phyloP scores from a whole-genome alignment of 129 eudicot genomes.

The Dittrichia graveolens region DNA sequence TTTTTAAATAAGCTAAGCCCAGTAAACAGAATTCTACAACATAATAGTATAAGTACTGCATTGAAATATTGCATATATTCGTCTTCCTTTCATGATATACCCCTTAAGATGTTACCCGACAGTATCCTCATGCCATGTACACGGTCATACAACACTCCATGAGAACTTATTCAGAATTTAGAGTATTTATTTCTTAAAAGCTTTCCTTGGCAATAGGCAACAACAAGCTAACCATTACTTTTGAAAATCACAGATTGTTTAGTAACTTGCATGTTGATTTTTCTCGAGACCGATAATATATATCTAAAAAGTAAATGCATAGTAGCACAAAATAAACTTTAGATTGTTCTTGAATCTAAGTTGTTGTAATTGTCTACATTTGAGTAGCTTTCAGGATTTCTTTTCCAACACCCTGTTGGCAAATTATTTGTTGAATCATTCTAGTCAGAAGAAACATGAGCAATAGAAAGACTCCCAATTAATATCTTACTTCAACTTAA shows the following conservation, averaged over 20 bases:
- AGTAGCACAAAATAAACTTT: not conserved
- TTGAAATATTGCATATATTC: conserved; percentile 10
- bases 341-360: not conserved
- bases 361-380: not conserved
- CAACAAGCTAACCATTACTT: not conserved
- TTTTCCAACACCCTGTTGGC: not conserved
- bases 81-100: conserved; percentile 20
- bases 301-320: not conserved
- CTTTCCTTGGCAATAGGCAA: not conserved
- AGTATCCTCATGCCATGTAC: conserved; percentile 15
- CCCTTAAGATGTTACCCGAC: conserved; percentile 12
- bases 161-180: not conserved
- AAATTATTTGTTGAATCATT: conserved; percentile 14
- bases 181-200: conserved; percentile 3
- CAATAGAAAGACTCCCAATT: conserved; percentile 10
- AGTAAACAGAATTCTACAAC: not conserved
- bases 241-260: conserved; percentile 4
- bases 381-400: not conserved
- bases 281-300: not conserved
- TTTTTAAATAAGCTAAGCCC: not conserved
- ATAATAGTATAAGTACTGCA: conserved; percentile 8
- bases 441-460: conserved; percentile 15
- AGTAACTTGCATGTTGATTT: not conserved
- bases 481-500: conserved; percentile 2
- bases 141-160: conserved; percentile 20